Evolutionary conservation across 495 filamentous ascomycete genomes (phyloP), one percentile per base, ranked within the genome.

Genomic region (Pseudotulostoma volvatum): DNA sequence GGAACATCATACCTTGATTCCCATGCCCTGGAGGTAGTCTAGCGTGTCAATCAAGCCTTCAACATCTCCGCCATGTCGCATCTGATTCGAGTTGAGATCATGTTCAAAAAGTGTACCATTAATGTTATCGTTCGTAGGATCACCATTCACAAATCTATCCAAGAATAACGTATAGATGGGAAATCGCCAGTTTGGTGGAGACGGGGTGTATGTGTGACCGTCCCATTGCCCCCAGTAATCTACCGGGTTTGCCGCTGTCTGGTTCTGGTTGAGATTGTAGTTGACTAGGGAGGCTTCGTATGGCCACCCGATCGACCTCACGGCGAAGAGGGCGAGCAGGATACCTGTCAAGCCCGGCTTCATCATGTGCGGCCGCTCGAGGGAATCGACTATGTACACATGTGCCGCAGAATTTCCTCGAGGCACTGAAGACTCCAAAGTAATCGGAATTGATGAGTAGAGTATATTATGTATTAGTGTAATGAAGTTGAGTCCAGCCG

Each of bases 11-110:
- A 71, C 74, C 63, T 79, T 81, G 53, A 81, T 73, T 1, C 79
- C 79, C 74, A 81, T 74, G 32, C 79, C 79, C 40, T 79, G 74
- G 30, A 84, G 50, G 53, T 84, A 84, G 48, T 84, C 79, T 38
- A 84, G 57, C 11, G 72, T 76, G 43, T 79, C 73, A 33, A 72
- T 44, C 23, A 84, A 40, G 5, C 79, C 79, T 33, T 59, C 61
- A 17, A 80, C 61, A 51, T 84, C 79, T 28, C 79, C 79, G 25
- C 79, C 79, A 57, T 79, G 73, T n/a, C 79, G 73, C 55, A 84
- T 69, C 52, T 82, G 78, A 39, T 72, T 84, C 38, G 70, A 73
- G 42, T 64, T 65, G 21, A 73, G 48, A 50, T 84, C 79, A 50
- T 79, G 76, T 52, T 84, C 79, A 47, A 72, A 84, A 5, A 68